These are phyloP conservation scores for Obelidium mucronatum DNA, from an alignment of 192 early-diverging fungal genomes.

Conservation along the genomic window DNA sequence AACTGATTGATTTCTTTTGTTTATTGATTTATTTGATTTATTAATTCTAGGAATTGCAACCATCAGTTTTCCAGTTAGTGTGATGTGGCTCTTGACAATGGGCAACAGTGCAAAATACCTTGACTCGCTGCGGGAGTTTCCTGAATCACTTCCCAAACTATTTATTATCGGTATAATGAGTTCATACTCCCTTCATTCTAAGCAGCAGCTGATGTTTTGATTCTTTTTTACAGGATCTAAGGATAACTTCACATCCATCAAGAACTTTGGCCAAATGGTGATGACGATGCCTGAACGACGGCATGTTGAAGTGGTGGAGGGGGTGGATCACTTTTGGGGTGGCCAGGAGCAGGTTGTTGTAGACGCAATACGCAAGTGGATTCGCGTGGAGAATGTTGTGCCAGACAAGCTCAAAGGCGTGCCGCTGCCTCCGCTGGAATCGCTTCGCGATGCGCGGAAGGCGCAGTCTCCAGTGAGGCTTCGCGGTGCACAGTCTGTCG, in stretches of 20 bases:
- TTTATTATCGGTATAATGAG: conserved; percentile 10
- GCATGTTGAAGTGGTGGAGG: not conserved
- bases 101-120: conserved; percentile 21
- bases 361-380: conserved; percentile 27
- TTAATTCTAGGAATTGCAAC: conserved; percentile 14
- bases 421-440: not conserved
- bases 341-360: conserved; percentile 21
- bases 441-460: not conserved
- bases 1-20: not conserved
- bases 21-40: not conserved
- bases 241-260: conserved; percentile 33
- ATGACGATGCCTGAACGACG: not conserved
- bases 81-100: conserved; percentile 35
- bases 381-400: conserved; percentile 16
- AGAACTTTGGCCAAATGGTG: conserved; percentile 7
- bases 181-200: not conserved
- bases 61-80: conserved; percentile 27
- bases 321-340: conserved; percentile 37
- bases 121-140: conserved; percentile 2
- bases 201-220: no score
- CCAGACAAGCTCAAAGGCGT: not conserved
- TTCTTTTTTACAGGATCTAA: not conserved
- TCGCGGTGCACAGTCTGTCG: no score
- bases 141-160: conserved; percentile 4
- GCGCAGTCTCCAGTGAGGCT: no score